Conservation (phyloP, 2,329 filamentous ascomycete genomes). For the Calonectria naviculata region DNA sequence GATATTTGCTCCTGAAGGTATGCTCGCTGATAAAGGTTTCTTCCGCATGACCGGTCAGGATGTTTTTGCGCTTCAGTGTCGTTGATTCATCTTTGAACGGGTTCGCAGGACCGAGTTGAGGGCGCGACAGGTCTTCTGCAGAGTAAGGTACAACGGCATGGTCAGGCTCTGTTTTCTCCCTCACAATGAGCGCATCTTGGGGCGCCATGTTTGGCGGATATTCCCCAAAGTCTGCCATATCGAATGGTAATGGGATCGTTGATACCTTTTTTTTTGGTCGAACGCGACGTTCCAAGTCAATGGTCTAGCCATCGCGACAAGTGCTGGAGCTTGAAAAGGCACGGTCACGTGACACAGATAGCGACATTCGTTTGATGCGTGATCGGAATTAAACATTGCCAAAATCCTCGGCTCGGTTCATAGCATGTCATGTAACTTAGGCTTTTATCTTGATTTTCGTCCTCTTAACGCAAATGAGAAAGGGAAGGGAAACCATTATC, state of each 20-base stretch:
- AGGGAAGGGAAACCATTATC: no score
- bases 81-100: constrained; percentile 76
- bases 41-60: constrained; percentile 86
- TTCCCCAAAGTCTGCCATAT: constrained; percentile 71
- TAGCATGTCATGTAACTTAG: no score
- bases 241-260: constrained; percentile 25
- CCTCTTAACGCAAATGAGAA: no score
- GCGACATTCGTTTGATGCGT: background rate
- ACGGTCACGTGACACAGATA: background rate
- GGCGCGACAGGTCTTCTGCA: constrained; percentile 77
- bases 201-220: constrained; percentile 76
- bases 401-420: background rate
- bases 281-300: constrained; percentile 23
- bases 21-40: constrained; percentile 92
- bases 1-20: constrained; percentile 88
- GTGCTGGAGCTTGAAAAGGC: background rate
- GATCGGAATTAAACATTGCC: no score
- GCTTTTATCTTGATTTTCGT: background rate
- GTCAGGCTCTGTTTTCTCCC: constrained; percentile 64
- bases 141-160: constrained; percentile 74
- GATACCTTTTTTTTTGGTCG: background rate
- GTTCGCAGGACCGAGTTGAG: constrained; percentile 76
- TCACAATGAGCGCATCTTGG: constrained; percentile 71
- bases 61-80: constrained; percentile 79
- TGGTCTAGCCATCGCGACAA: background rate